phyloP scores from a whole-genome alignment of 306 rosid genomes.

The Psophocarpus tetragonolobus region DNA sequence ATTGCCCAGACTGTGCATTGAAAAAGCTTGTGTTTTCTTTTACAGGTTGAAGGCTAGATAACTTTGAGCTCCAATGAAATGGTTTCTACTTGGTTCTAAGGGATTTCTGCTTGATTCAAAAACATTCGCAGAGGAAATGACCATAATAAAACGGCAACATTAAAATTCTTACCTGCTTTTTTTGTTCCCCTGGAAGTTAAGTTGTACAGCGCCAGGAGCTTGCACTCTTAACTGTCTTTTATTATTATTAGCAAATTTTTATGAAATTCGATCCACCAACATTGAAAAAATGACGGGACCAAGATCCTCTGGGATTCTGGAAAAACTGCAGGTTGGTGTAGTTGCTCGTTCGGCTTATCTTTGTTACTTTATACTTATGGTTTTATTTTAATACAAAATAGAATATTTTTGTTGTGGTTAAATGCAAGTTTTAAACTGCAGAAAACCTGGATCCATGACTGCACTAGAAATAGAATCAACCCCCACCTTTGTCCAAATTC shows the following conservation, averaged over 20 bases:
- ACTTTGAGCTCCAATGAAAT: slow-evolving; percentile 12
- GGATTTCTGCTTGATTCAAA: slow-evolving; percentile 21
- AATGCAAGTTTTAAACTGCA: neutral
- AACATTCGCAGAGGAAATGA: slow-evolving; percentile 14
- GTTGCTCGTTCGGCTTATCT: neutral
- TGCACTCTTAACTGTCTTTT: neutral
- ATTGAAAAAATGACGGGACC: neutral
- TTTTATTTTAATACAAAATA: too few species aligned
- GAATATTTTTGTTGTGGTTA: neutral
- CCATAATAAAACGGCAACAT: slow-evolving; percentile 35
- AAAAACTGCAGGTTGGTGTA: neutral
- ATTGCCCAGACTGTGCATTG: neutral
- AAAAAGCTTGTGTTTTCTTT: slow-evolving; percentile 14
- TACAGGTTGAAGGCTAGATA: slow-evolving; percentile 44
- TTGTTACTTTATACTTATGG: too few species aligned
- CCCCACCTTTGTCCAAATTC: neutral
- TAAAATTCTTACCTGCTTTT: neutral
- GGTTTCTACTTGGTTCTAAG: neutral
- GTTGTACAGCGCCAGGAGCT: neutral
- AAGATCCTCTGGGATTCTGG: neutral
- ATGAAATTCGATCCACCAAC: neutral
- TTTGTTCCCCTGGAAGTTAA: neutral
- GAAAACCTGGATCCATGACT: neutral
- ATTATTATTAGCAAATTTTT: neutral
- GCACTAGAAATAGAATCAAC: neutral